A percentile compares a stretch with the other conserved stretches of the same genome.
Evolutionary conservation across 495 filamentous ascomycete species (phyloP).

Genomic region (Neurospora terricola): DNA sequence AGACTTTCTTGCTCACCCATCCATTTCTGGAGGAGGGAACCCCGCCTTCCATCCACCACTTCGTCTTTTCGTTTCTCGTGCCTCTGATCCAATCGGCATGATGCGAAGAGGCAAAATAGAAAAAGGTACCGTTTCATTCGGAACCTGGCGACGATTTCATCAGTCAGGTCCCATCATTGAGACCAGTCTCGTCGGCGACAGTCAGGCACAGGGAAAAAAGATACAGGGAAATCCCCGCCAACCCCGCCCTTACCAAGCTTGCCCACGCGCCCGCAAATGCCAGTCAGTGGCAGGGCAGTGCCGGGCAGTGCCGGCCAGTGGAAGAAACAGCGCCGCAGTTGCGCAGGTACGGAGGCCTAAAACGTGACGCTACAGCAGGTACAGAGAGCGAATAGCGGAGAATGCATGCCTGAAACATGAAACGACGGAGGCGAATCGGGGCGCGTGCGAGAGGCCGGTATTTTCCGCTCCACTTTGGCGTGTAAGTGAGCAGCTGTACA

Average conservation of each 20-base stretch:
- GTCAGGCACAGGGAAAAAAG: not conserved
- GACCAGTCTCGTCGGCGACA: not conserved
- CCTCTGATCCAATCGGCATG: not conserved
- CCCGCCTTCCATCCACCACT: not conserved
- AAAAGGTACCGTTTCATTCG: not conserved
- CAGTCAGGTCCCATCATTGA: not conserved
- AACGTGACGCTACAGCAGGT: not conserved
- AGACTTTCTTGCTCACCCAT: not conserved
- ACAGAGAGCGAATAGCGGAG: not conserved
- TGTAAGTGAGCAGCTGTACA: not conserved
- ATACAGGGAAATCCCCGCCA: not conserved
- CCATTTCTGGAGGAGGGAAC: not conserved
- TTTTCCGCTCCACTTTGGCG: not conserved
- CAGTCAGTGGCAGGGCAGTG: not conserved
- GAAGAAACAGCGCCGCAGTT: not conserved
- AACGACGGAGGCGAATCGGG: not conserved
- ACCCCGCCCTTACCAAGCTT: not conserved
- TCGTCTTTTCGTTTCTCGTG: not conserved
- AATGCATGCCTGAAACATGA: not conserved
- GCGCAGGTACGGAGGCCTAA: not conserved
- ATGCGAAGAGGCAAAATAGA: not conserved
- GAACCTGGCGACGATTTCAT: not conserved
- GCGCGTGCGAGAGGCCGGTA: not conserved
- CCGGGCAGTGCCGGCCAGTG: not conserved
- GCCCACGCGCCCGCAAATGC: not conserved